Percentiles rank a stretch among this genome's conserved stretches.
Evolutionary conservation across 352 stramenopile genomes (phyloP).

Genomic region (Phytopythium sindhum): DNA sequence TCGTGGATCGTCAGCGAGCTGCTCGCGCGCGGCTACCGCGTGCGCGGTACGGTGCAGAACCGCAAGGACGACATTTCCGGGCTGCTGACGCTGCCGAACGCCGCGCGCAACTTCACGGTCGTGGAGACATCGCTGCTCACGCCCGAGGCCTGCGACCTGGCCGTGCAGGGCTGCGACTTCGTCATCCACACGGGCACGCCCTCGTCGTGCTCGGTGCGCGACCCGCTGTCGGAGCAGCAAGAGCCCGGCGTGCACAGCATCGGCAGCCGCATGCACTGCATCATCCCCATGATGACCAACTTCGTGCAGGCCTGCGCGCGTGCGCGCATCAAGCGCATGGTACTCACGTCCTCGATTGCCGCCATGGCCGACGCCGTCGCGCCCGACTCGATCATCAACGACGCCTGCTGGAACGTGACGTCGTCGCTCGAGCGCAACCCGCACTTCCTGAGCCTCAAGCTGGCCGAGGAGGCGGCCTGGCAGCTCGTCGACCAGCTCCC

Average conservation of each 20-base stretch:
- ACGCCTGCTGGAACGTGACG: constrained; percentile 84
- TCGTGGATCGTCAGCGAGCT: constrained; percentile 86
- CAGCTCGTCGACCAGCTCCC: constrained; percentile 85
- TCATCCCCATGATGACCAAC: constrained; percentile 92
- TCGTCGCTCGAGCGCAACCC: constrained; percentile 83
- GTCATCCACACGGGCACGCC: constrained; percentile 88
- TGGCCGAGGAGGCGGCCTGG: constrained; percentile 85
- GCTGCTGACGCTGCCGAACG: constrained; percentile 61
- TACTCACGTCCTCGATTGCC: constrained; percentile 83
- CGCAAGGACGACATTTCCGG: constrained; percentile 83
- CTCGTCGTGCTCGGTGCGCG: constrained; percentile 82
- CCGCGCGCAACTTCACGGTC: constrained; percentile 79
- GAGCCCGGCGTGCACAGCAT: constrained; percentile 87
- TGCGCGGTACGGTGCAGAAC: constrained; percentile 85
- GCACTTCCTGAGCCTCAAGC: constrained; percentile 86
- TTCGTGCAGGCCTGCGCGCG: constrained; percentile 87
- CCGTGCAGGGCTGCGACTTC: constrained; percentile 88
- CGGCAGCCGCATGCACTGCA: constrained; percentile 88
- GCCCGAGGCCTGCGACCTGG: constrained; percentile 82
- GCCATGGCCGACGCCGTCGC: constrained; percentile 81
- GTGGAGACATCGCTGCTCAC: constrained; percentile 87
- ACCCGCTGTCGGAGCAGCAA: constrained; percentile 79
- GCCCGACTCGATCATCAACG: constrained; percentile 78
- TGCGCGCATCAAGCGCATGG: constrained; percentile 72
- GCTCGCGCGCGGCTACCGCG: constrained; percentile 69